Base-by-base conservation (phyloP, 73 alveolate species). In the Paramecium pentaurelia region DNA sequence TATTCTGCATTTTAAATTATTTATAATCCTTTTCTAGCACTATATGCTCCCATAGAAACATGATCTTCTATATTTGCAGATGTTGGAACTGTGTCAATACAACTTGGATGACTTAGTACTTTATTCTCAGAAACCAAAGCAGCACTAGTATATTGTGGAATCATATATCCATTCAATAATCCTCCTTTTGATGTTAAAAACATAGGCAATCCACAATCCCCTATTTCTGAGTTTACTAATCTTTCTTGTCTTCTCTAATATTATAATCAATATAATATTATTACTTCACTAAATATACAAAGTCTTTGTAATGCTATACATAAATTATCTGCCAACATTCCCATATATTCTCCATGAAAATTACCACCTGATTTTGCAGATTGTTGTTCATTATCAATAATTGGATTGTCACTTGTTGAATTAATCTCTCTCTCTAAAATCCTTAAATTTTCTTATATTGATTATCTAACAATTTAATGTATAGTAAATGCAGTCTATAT, bases 61-160 rank as follows among this genome's bases (percentile, higher is more conserved):
- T 94, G 97, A 73, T 94, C 97, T 86, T 94, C 97, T 58, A 93
- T 93, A 12, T 93, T 95, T n/a, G 97, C 97, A n/a, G 95, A 94
- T 14, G 96, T 94, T 18, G 95, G 93, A 86, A 92, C 94, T 27
- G 97, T 58, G 37, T 94, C 97, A 2, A 94, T 93, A 45, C 96
- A 94, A 25, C 95, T 64, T 1, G 97, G 97, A 68, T 94, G 93
- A 54, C 95, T 71, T 6, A 94, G 95, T 25, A 85, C 95, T 93
- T 93, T 94, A 71, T 94, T 94, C 45, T 94, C 97, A n/a, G 96
- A 84, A 6, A 94, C 95, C 14, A 94, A 45, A 71, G 97, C 91
- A n/a, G 96, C 97, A 42, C 96, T 93, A 8, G 93, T 92, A 68
- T 93, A 92, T 58, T 94, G 90, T 60, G 92, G 91, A 14, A 93